Percentiles rank a stretch among this genome's conserved stretches.
phyloP scores from a whole-genome alignment of 352 stramenopile genomes.

The Pythium coloratum region DNA sequence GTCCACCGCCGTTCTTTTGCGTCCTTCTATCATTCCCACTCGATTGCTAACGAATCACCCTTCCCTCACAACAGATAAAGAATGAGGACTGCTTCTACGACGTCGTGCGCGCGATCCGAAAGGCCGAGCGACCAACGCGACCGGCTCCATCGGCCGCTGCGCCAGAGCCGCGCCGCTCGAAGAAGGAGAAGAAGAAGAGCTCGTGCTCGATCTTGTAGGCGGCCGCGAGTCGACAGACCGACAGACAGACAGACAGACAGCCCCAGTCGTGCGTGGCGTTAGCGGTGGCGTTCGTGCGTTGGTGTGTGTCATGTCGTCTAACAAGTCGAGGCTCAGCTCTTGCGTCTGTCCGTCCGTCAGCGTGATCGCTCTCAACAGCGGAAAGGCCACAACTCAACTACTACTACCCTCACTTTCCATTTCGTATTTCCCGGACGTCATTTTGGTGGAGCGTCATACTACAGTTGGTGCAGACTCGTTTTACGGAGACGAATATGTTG shows the following conservation, averaged over 20 bases:
- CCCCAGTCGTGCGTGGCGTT: neutral
- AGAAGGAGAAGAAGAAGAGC: slow-evolving; percentile 59
- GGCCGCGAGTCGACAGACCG: neutral
- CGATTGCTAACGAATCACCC: neutral
- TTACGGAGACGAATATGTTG: slow-evolving; percentile 3
- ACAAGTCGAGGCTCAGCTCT: neutral
- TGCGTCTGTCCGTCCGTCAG: too few species aligned
- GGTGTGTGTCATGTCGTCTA: neutral
- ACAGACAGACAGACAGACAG: too few species aligned
- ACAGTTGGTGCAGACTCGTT: neutral
- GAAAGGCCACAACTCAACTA: neutral
- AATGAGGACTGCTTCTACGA: slow-evolving; percentile 91
- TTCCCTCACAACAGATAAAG: slow-evolving; percentile 53
- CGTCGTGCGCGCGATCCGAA: slow-evolving; percentile 86
- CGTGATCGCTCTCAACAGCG: too few species aligned
- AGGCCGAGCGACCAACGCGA: slow-evolving; percentile 59
- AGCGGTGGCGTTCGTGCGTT: neutral
- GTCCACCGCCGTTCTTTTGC: slow-evolving; percentile 3
- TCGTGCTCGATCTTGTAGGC: slow-evolving; percentile 49
- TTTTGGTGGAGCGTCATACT: slow-evolving; percentile 7
- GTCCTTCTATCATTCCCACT: neutral
- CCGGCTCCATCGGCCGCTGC: slow-evolving; percentile 5
- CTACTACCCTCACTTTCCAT: neutral
- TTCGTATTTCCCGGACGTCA: slow-evolving; percentile 4
- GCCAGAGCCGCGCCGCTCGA: slow-evolving; percentile 27